Conservation (phyloP, 306 rosid species). For the Quercus variabilis region DNA sequence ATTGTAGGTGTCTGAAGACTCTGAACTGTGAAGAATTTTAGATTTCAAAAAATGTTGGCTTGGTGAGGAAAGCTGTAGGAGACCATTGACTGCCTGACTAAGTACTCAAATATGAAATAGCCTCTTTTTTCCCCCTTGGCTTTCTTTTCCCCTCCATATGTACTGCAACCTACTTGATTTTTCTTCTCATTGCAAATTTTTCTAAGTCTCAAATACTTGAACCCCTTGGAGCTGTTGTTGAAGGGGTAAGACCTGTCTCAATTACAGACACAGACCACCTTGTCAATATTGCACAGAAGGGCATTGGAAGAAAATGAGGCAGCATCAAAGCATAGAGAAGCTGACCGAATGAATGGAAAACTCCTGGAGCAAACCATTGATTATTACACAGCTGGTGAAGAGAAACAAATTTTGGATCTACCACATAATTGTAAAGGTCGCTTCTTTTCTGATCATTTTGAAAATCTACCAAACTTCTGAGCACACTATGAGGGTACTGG, state of each 20-base stretch:
- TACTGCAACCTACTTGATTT: not conserved
- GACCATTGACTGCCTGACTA: not conserved
- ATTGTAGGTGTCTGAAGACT: not conserved
- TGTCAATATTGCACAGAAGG: slow-evolving; percentile 77
- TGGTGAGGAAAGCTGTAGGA: not conserved
- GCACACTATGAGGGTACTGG: slow-evolving; percentile 89
- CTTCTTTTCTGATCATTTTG: slow-evolving; percentile 89
- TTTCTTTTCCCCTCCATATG: not conserved
- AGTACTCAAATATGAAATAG: not conserved
- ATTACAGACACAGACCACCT: slow-evolving; percentile 80
- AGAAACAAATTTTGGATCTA: slow-evolving; percentile 23
- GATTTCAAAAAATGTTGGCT: not conserved
- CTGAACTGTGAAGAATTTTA: not conserved
- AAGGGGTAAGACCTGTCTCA: slow-evolving; percentile 91
- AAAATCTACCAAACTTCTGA: slow-evolving; percentile 78
- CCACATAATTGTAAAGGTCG: slow-evolving; percentile 59
- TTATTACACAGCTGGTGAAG: slow-evolving; percentile 27
- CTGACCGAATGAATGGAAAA: slow-evolving; percentile 30
- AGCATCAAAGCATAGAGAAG: slow-evolving; percentile 30
- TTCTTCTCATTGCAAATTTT: not conserved
- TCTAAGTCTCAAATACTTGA: slow-evolving; percentile 80
- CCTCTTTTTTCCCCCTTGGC: not conserved
- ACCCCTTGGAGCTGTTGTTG: slow-evolving; percentile 85
- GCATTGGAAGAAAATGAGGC: slow-evolving; percentile 72
- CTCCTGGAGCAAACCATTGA: slow-evolving; percentile 32